Percentiles rank a stretch among this genome's conserved stretches.
Conservation (phyloP, 75 land plant species). For the Pseudotsuga menziesii region DNA sequence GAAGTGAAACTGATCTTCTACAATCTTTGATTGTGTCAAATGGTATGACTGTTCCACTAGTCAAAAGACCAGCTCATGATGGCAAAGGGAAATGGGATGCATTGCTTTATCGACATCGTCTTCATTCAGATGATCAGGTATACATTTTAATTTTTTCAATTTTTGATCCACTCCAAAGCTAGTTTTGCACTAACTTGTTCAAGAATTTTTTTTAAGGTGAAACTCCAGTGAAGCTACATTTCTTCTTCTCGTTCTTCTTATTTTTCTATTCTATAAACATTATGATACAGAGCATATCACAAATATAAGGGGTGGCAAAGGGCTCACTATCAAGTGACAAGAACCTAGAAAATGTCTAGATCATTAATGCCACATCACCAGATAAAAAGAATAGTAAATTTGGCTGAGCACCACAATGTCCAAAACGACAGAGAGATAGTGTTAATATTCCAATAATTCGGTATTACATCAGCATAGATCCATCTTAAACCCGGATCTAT, state of each 20-base stretch:
- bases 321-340: too few species aligned
- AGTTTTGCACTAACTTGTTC: neutral
- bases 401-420: too few species aligned
- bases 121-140: conserved; percentile 67
- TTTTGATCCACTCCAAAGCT: neutral
- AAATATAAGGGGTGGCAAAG: too few species aligned
- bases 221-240: neutral
- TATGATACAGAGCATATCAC: too few species aligned
- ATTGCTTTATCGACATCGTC: conserved; percentile 54
- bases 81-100: conserved; percentile 90
- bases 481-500: too few species aligned
- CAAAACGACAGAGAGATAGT: too few species aligned
- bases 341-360: too few species aligned
- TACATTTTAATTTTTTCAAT: neutral
- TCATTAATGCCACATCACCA: too few species aligned
- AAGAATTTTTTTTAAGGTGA: neutral
- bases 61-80: conserved; percentile 69
- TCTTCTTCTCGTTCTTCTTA: neutral
- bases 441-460: too few species aligned
- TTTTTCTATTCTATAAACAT: neutral
- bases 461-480: too few species aligned
- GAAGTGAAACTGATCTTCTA: conserved; percentile 73
- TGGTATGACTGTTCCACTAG: conserved; percentile 60
- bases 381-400: too few species aligned
- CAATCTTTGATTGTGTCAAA: conserved; percentile 50